Evolutionary conservation across 495 filamentous ascomycete species (phyloP).

Genomic region (Bombardia bombarda): DNA sequence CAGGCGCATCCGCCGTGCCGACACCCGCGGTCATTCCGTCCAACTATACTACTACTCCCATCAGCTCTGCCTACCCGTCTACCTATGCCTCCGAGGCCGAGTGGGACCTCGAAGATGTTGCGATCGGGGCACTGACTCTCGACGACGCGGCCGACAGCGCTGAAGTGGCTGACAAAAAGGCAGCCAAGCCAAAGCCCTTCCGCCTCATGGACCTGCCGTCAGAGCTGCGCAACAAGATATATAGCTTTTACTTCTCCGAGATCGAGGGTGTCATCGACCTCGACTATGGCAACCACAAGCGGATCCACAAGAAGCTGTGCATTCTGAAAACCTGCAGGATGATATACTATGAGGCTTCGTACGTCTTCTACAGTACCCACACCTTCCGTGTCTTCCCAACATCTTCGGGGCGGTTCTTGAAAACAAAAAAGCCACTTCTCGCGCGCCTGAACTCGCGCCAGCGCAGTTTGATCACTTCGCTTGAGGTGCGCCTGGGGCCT

Average conservation of each 20-base stretch:
- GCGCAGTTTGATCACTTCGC: slow-evolving; percentile 53
- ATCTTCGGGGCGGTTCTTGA: slow-evolving; percentile 57
- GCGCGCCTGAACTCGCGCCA: slow-evolving; percentile 59
- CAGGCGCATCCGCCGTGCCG: slow-evolving; percentile 8
- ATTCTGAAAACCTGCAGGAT: slow-evolving; percentile 56
- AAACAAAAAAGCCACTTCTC: slow-evolving; percentile 55
- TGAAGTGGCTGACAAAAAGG: slow-evolving; percentile 17
- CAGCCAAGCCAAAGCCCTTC: slow-evolving; percentile 40
- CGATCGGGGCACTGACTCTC: slow-evolving; percentile 26
- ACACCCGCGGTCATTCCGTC: slow-evolving; percentile 31
- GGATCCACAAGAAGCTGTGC: slow-evolving; percentile 44
- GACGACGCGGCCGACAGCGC: slow-evolving; percentile 6
- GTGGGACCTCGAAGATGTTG: slow-evolving; percentile 22
- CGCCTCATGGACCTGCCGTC: slow-evolving; percentile 70
- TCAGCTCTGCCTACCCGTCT: slow-evolving; percentile 33
- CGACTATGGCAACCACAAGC: slow-evolving; percentile 55
- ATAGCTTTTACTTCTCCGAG: slow-evolving; percentile 50
- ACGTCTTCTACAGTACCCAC: slow-evolving; percentile 66
- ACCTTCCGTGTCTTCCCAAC: slow-evolving; percentile 73
- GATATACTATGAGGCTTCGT: slow-evolving; percentile 63
- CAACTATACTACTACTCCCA: slow-evolving; percentile 22
- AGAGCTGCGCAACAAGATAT: slow-evolving; percentile 68
- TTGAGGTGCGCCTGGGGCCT: slow-evolving; percentile 73
- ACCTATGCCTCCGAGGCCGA: slow-evolving; percentile 39
- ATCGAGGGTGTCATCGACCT: slow-evolving; percentile 57